A percentile compares a stretch with the other conserved stretches of the same genome.
Conservation (phyloP, 2,329 filamentous ascomycete genomes). For the Sordariomycetes sp. region DNA sequence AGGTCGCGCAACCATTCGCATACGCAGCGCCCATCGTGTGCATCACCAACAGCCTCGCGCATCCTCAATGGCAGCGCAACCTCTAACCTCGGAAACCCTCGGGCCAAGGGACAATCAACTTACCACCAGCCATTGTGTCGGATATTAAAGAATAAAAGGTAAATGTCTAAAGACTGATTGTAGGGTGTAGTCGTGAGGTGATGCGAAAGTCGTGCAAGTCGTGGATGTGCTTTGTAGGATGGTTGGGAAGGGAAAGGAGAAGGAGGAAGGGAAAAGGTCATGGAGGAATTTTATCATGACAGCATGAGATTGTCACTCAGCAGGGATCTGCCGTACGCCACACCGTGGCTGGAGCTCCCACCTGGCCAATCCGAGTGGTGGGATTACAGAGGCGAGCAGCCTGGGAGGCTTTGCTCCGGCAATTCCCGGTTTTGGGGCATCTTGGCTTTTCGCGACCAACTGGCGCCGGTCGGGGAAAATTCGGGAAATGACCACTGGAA, state of each 20-base stretch:
- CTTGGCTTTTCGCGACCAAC: background rate
- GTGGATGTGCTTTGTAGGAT: constrained; percentile 9
- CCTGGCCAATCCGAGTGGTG: constrained; percentile 24
- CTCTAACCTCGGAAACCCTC: background rate
- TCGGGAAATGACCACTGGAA: background rate
- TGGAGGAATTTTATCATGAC: constrained; percentile 21
- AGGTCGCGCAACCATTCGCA: too few species aligned
- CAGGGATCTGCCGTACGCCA: background rate
- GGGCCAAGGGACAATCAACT: too few species aligned
- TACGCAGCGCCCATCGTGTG: background rate
- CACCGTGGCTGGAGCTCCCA: constrained; percentile 1
- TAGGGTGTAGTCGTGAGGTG: constrained; percentile 9
- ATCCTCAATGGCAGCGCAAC: constrained; percentile 10
- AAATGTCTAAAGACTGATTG: constrained; percentile 7
- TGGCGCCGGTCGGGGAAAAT: background rate
- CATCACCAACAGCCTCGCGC: constrained; percentile 4
- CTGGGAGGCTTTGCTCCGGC: constrained; percentile 15
- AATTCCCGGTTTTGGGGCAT: constrained; percentile 19
- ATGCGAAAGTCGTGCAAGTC: constrained; percentile 1
- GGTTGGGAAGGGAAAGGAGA: constrained; percentile 10
- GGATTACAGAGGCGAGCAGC: constrained; percentile 21
- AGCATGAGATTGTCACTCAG: constrained; percentile 18
- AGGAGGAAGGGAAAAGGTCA: constrained; percentile 14
- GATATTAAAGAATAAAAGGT: constrained; percentile 8
- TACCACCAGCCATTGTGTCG: constrained; percentile 36